Evolutionary conservation across 164 flowering plant species (phyloP), one percentile per base, ranked within the genome.

Genomic region (Chimonanthus salicifolius): DNA sequence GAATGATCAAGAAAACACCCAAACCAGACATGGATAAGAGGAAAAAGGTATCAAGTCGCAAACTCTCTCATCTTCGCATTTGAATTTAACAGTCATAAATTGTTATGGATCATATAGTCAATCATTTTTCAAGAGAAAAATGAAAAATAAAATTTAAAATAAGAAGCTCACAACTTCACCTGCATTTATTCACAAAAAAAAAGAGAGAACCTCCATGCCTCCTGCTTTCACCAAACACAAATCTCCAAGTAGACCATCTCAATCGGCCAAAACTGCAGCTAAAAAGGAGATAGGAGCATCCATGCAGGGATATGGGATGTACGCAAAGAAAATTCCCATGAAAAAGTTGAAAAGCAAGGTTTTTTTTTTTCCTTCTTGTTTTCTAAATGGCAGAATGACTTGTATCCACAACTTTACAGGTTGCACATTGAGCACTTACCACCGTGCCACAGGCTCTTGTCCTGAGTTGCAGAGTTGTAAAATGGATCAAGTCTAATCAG

Each of bases 151-250:
- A 67, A 58, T 62, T 15, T 6, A 62, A 11, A 11, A 65, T 4
- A 65, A 63, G 45, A 65, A 44, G 11, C 67, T 80, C 78, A 77
- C 81, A 80, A 71, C 71, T 81, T 74, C 84, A 78, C 86, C 84
- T 84, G 86, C 84, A 78, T 71, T 83, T 81, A 83, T 83, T 84
- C 87, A 83, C 81, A 81, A 79, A 82, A 84, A 84, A 20, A 82
- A 84, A 84, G 47, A 44, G 45, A 64, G 68, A 48, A 74, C 72
- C 67, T 74, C 72, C 65, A 62, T 75, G 69, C 72, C 85, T 80
- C 82, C 82, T 21, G 51, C 71, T 62, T 33, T 16, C 33, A n/a
- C 71, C 73, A 58, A 45, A 21, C 58, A 75, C 73, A 71, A 72
- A 69, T 76, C 78, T 71, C 71, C 48, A 63, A 51, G 67, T 70